A percentile compares a stretch with the other conserved stretches of the same genome.
These are phyloP conservation scores for Aspergillus awamori DNA, from an alignment of 2,329 filamentous ascomycete species.

Conservation along the genomic window DNA sequence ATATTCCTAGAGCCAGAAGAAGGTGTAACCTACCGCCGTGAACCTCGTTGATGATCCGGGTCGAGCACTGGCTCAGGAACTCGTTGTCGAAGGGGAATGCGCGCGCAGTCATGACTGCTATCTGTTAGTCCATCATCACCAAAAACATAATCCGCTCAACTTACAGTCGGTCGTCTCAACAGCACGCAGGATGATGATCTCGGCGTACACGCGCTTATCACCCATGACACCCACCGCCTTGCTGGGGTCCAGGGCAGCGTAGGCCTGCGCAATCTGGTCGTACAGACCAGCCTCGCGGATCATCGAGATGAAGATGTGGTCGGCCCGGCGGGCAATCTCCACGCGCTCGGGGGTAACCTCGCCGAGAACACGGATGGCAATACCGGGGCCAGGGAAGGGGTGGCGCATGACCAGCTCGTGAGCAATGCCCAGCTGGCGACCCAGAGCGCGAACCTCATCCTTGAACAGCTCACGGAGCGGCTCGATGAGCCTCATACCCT, in stretches of 20 bases:
- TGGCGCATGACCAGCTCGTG: constrained; percentile 77
- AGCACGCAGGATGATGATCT: constrained; percentile 64
- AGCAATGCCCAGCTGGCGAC: constrained; percentile 69
- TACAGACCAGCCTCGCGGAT: constrained; percentile 51
- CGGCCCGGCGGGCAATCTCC: constrained; percentile 63
- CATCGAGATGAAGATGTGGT: constrained; percentile 51
- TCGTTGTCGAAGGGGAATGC: constrained; percentile 67
- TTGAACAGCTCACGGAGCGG: constrained; percentile 81
- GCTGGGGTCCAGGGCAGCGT: constrained; percentile 67
- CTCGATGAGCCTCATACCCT: constrained; percentile 62
- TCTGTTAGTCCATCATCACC: background rate
- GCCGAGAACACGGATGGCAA: constrained; percentile 79
- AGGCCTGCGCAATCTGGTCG: constrained; percentile 68
- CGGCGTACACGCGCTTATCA: constrained; percentile 68
- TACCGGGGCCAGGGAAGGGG: constrained; percentile 69
- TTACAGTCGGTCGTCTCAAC: constrained; percentile 62
- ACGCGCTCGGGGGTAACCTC: constrained; percentile 81
- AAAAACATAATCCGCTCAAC: constrained; percentile 1
- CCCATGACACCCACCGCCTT: constrained; percentile 63
- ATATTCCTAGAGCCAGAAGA: background rate
- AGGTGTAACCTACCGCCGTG: constrained; percentile 50
- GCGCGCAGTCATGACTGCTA: constrained; percentile 69
- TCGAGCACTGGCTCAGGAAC: constrained; percentile 67
- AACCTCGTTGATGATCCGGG: constrained; percentile 75
- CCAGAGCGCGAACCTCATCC: constrained; percentile 74